Evolutionary conservation across 2,329 filamentous ascomycete genomes (phyloP).

Genomic region (Apiospora malaysiana): DNA sequence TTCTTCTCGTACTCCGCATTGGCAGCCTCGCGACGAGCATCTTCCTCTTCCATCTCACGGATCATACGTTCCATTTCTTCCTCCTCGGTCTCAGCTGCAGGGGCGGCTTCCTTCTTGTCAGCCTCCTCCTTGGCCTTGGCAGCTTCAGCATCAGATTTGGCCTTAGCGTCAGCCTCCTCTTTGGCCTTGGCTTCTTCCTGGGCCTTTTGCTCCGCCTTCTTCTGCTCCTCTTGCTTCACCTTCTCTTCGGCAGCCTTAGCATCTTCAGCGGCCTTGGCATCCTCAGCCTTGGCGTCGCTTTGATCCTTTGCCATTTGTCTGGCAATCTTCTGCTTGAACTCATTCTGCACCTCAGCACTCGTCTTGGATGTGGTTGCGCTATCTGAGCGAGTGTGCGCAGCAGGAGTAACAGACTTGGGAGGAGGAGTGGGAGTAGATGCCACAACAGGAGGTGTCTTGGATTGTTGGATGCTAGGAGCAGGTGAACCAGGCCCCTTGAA

Average conservation of each 20-base stretch:
- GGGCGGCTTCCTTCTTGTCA: constrained; percentile 48
- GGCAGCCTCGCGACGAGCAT: constrained; percentile 55
- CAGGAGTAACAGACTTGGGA: constrained; percentile 71
- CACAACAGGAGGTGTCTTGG: constrained; percentile 72
- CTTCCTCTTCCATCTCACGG: constrained; percentile 65
- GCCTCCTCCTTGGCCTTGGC: constrained; percentile 40
- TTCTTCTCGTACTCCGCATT: constrained; percentile 50
- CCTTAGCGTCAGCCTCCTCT: constrained; percentile 37
- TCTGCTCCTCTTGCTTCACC: constrained; percentile 38
- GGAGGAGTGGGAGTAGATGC: constrained; percentile 81
- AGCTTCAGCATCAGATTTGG: constrained; percentile 39
- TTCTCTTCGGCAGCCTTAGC: constrained; percentile 39
- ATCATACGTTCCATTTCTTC: constrained; percentile 67
- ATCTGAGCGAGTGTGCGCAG: constrained; percentile 71
- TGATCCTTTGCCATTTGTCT: constrained; percentile 57
- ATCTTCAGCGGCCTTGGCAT: constrained; percentile 28
- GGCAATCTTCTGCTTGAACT: constrained; percentile 80
- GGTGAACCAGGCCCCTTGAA: constrained; percentile 64
- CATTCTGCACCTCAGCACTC: constrained; percentile 80
- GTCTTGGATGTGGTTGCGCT: constrained; percentile 73
- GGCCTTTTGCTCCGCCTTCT: constrained; percentile 22
- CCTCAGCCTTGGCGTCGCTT: constrained; percentile 31
- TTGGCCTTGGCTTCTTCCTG: constrained; percentile 40
- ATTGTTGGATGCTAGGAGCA: constrained; percentile 57
- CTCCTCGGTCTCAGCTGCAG: constrained; percentile 52